Evolutionary conservation across 345 rosid species (phyloP).

Genomic region (Populus davidiana): DNA sequence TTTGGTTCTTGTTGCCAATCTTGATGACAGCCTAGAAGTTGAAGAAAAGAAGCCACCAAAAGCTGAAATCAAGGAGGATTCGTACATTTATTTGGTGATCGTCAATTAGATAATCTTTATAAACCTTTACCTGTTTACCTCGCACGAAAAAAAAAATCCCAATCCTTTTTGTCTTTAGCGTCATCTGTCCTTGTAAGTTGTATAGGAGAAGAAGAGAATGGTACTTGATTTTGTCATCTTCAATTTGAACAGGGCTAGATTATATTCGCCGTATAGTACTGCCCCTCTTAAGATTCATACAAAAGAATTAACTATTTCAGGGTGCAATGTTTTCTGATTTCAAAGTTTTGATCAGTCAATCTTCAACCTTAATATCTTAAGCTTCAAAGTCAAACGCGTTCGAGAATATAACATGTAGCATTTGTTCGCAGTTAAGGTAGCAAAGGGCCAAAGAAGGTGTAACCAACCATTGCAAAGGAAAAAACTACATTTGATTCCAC

Average conservation of each 20-base stretch:
- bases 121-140: conserved; percentile 22
- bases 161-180: background rate
- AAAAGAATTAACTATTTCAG: background rate
- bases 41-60: conserved; percentile 24
- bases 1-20: background rate
- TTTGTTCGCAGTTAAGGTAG: background rate
- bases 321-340: background rate
- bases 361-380: background rate
- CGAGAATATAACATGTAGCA: background rate
- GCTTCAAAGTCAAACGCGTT: background rate
- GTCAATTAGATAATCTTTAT: conserved; percentile 9
- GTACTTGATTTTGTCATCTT: background rate
- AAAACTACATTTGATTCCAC: background rate
- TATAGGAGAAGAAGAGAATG: conserved; percentile 8
- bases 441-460: background rate
- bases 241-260: background rate
- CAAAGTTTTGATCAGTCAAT: background rate
- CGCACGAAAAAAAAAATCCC: no score
- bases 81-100: conserved; percentile 20
- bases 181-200: conserved; percentile 12
- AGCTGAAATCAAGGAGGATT: conserved; percentile 43
- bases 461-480: background rate
- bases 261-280: background rate
- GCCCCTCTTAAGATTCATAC: background rate
- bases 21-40: conserved; percentile 27